phyloP scores from a whole-genome alignment of 257 asterid genomes.

The Nicotiana knightiana region DNA sequence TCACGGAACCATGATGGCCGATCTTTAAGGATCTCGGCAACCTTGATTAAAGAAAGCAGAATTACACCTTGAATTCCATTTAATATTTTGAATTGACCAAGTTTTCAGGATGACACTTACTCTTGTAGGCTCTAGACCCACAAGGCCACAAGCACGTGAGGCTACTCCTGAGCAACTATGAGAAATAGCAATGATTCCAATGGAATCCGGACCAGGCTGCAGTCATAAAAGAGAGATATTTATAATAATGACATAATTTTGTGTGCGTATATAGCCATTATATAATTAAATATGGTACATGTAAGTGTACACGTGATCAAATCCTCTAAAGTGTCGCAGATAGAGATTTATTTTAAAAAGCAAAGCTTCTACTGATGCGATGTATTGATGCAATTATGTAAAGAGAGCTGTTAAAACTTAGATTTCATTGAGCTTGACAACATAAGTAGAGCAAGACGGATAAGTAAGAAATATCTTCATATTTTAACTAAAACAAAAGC shows the following conservation, averaged over 20 bases:
- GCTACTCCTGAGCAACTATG: constrained; percentile 68
- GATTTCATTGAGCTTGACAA: neutral
- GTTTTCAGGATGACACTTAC: constrained; percentile 33
- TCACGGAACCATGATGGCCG: constrained; percentile 96
- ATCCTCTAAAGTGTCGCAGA: neutral
- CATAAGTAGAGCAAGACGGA: neutral
- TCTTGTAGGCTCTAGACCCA: constrained; percentile 90
- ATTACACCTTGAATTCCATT: neutral
- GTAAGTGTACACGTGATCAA: neutral
- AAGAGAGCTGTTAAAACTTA: neutral
- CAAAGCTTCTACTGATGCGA: neutral
- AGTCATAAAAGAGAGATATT: neutral
- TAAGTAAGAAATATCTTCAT: neutral
- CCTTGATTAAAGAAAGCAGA: constrained; percentile 34
- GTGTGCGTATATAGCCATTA: neutral
- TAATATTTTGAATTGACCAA: neutral
- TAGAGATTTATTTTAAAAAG: neutral
- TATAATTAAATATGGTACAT: neutral
- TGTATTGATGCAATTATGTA: neutral
- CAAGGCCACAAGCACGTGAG: constrained; percentile 99
- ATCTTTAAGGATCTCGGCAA: constrained; percentile 94
- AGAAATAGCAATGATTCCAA: constrained; percentile 55
- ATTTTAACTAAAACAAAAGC: neutral
- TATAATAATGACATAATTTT: neutral
- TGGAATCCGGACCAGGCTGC: constrained; percentile 76